Percentiles rank a stretch among this genome's conserved stretches.
phyloP scores from a whole-genome alignment of 176 grass and related monocot species.

The Guadua angustifolia region DNA sequence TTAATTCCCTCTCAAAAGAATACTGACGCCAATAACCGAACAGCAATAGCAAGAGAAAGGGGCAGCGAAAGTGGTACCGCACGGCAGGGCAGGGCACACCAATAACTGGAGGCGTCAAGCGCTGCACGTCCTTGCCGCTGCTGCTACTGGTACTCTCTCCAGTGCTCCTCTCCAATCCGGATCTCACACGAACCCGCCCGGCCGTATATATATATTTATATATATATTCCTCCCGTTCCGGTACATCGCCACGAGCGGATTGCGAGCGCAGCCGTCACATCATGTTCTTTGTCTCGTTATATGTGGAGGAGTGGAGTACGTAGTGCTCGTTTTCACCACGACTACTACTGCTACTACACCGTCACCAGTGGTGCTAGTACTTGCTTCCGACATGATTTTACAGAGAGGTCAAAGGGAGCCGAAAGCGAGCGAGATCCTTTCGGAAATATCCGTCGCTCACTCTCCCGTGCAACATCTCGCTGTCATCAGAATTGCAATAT shows the following conservation, averaged over 20 bases:
- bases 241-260: background rate
- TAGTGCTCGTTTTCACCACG: background rate
- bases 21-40: background rate
- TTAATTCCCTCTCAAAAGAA: background rate
- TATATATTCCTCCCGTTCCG: background rate
- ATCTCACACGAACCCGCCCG: background rate
- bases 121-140: background rate
- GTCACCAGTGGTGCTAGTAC: background rate
- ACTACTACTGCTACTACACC: background rate
- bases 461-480: conserved; percentile 24
- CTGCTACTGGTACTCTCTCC: background rate
- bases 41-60: background rate
- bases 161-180: background rate
- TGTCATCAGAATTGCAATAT: background rate
- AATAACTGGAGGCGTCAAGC: conserved; percentile 2
- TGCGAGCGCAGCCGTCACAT: background rate
- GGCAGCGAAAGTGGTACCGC: background rate
- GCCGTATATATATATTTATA: too few species aligned
- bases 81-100: conserved; percentile 5
- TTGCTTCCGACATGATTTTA: background rate
- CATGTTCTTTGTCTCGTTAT: background rate
- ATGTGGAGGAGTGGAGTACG: background rate
- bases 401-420: background rate
- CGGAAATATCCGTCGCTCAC: background rate
- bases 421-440: conserved; percentile 35